Percentiles rank a stretch among this genome's conserved stretches.
Evolutionary conservation across 1,284 basidiomycete species (phyloP).

Genomic region (Cystobasidium sp.): DNA sequence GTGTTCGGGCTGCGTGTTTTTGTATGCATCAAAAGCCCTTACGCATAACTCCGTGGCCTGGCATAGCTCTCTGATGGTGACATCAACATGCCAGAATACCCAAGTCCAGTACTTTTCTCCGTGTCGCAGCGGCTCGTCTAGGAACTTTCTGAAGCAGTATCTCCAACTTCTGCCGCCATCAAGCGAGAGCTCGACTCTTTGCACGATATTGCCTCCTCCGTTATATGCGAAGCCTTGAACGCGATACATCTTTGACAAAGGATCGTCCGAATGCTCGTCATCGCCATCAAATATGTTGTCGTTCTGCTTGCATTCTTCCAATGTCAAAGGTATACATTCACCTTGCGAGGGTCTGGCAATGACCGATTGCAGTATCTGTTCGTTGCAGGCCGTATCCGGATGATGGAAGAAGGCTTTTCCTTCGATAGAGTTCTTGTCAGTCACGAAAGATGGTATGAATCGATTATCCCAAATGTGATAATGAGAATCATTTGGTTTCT

Average conservation of each 20-base stretch:
- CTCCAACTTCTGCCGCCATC: conserved; percentile 47
- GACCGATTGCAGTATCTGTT: conserved; percentile 45
- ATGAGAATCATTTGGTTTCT: conserved; percentile 30
- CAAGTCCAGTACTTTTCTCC: conserved; percentile 46
- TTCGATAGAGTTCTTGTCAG: conserved; percentile 42
- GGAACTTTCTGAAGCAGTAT: conserved; percentile 44
- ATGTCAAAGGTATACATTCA: conserved; percentile 42
- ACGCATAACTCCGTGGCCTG: conserved; percentile 43
- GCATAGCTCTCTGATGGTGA: conserved; percentile 42
- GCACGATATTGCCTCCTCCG: conserved; percentile 42
- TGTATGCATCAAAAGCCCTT: conserved; percentile 45
- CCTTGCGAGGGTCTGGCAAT: conserved; percentile 46
- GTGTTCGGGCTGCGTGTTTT: conserved; percentile 48
- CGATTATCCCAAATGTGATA: conserved; percentile 46
- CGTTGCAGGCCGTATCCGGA: conserved; percentile 45
- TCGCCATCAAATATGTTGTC: background rate
- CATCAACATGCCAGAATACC: conserved; percentile 44
- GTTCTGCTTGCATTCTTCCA: conserved; percentile 12
- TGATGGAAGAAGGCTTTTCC: conserved; percentile 48
- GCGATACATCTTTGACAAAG: conserved; percentile 33
- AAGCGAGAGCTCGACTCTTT: conserved; percentile 46
- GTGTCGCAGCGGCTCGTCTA: conserved; percentile 46
- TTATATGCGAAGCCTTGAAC: conserved; percentile 45
- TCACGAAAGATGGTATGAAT: conserved; percentile 45
- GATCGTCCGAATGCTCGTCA: conserved; percentile 18